A percentile compares a stretch with the other conserved stretches of the same genome.
Evolutionary conservation across 129 eudicot species (phyloP).

Genomic region (Dittrichia graveolens): DNA sequence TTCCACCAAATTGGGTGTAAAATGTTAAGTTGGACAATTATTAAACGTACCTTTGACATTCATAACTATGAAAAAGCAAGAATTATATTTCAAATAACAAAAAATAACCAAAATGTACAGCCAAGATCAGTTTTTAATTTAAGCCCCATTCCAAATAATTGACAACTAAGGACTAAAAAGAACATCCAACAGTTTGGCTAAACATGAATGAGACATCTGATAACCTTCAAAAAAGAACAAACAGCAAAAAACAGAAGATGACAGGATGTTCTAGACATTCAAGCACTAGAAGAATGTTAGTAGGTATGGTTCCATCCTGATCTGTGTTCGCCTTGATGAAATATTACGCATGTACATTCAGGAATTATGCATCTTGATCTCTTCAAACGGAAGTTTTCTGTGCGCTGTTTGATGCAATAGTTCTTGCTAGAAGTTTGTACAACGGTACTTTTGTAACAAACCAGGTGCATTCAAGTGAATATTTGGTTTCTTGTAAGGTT

Average conservation of each 20-base stretch:
- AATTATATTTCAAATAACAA: conserved; percentile 22
- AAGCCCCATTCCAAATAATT: conserved; percentile 22
- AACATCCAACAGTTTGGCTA: conserved; percentile 25
- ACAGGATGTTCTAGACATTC: conserved; percentile 16
- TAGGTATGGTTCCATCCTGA: conserved; percentile 19
- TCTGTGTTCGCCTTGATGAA: conserved; percentile 22
- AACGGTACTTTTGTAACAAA: conserved; percentile 20
- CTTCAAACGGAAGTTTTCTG: conserved; percentile 2
- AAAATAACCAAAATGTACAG: conserved; percentile 34
- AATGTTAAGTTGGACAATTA: too few relatives aligned
- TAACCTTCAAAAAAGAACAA: conserved; percentile 15
- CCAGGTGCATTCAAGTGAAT: conserved; percentile 7
- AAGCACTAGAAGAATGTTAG: conserved; percentile 15
- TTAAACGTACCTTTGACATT: too few relatives aligned
- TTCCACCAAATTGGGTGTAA: too few relatives aligned
- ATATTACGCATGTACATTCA: conserved; percentile 21
- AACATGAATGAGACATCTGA: conserved; percentile 24
- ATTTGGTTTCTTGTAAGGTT: conserved; percentile 9
- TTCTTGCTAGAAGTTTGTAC: conserved; percentile 23
- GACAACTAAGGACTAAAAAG: conserved; percentile 26
- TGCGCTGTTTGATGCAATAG: conserved; percentile 28
- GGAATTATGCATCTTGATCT: conserved; percentile 27
- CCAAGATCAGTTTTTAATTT: conserved; percentile 17
- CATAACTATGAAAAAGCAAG: conserved; percentile 6
- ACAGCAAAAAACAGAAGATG: conserved; percentile 19